Evolutionary conservation across 2,329 filamentous ascomycete species (phyloP).

Genomic region (Penicillium psychrosexuale): DNA sequence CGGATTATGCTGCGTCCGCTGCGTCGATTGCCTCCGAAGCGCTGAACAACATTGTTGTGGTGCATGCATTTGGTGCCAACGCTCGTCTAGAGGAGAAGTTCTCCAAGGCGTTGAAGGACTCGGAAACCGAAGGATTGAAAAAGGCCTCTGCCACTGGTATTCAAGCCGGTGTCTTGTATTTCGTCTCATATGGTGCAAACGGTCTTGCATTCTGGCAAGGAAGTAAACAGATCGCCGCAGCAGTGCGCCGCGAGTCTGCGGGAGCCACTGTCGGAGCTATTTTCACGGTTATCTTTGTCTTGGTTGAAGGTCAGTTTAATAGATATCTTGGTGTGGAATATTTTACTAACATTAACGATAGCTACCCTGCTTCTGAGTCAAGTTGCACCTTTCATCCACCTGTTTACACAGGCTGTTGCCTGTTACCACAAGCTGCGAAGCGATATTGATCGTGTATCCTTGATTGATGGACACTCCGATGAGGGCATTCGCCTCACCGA

Average conservation of each 20-base stretch:
- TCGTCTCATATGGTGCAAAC: constrained; percentile 66
- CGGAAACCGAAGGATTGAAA: constrained; percentile 54
- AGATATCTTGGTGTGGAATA: background rate
- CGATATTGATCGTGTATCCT: constrained; percentile 54
- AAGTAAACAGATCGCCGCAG: constrained; percentile 52
- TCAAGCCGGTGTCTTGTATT: constrained; percentile 62
- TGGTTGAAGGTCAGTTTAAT: constrained; percentile 34
- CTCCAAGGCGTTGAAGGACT: constrained; percentile 49
- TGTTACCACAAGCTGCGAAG: constrained; percentile 57
- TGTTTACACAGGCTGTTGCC: constrained; percentile 50
- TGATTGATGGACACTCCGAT: constrained; percentile 43
- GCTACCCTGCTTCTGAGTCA: constrained; percentile 40
- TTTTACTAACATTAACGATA: constrained; percentile 16
- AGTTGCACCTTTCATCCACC: constrained; percentile 42
- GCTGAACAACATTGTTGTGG: constrained; percentile 58
- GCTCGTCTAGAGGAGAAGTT: constrained; percentile 60
- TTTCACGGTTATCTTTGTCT: constrained; percentile 41
- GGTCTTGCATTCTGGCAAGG: constrained; percentile 68
- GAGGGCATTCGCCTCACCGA: constrained; percentile 22
- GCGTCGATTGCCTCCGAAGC: constrained; percentile 63
- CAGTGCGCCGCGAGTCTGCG: constrained; percentile 15
- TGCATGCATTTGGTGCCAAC: constrained; percentile 63
- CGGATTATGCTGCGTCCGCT: constrained; percentile 55
- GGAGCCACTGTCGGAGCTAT: constrained; percentile 35
- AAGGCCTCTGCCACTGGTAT: constrained; percentile 57